A percentile compares a stretch with the other conserved stretches of the same genome.
Evolutionary conservation across 2,329 filamentous ascomycete species (phyloP).

Genomic region (Corinectria fuckeliana): DNA sequence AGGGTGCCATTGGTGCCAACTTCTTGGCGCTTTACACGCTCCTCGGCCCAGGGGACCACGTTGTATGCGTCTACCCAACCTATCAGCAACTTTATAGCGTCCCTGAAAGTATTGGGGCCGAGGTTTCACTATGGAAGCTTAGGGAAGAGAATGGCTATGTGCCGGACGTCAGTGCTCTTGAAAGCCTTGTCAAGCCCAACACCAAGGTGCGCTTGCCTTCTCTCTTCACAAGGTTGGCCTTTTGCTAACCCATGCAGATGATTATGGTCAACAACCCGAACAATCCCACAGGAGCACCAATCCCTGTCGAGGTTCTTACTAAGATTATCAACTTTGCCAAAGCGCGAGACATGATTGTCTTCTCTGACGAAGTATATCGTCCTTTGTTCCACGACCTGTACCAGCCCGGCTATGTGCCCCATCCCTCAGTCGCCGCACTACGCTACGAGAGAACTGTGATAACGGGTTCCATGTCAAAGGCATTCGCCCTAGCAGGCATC

Average conservation of each 20-base stretch:
- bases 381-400: constrained; percentile 10
- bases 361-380: constrained; percentile 14
- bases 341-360: constrained; percentile 7
- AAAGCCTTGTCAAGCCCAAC: constrained; percentile 67
- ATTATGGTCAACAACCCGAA: constrained; percentile 19
- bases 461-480: constrained; percentile 86
- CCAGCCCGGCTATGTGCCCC: constrained; percentile 54
- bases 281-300: constrained; percentile 10
- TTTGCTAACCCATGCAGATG: not conserved
- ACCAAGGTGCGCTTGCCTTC: constrained; percentile 63
- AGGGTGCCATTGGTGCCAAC: constrained; percentile 86
- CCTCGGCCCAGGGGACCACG: constrained; percentile 77
- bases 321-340: constrained; percentile 10
- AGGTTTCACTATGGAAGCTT: constrained; percentile 79
- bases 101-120: constrained; percentile 75
- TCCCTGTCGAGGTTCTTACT: not conserved
- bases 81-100: constrained; percentile 86
- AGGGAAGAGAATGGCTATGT: constrained; percentile 69
- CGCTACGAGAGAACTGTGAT: constrained; percentile 74
- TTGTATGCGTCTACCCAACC: constrained; percentile 85
- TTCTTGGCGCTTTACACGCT: constrained; percentile 77
- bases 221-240: not conserved
- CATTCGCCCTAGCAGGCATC: constrained; percentile 81
- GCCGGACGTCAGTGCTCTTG: constrained; percentile 70
- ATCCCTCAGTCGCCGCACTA: constrained; percentile 70